These are phyloP conservation scores for Trichoderma erinaceum DNA, from an alignment of 495 filamentous ascomycete genomes.

Conservation along the genomic window DNA sequence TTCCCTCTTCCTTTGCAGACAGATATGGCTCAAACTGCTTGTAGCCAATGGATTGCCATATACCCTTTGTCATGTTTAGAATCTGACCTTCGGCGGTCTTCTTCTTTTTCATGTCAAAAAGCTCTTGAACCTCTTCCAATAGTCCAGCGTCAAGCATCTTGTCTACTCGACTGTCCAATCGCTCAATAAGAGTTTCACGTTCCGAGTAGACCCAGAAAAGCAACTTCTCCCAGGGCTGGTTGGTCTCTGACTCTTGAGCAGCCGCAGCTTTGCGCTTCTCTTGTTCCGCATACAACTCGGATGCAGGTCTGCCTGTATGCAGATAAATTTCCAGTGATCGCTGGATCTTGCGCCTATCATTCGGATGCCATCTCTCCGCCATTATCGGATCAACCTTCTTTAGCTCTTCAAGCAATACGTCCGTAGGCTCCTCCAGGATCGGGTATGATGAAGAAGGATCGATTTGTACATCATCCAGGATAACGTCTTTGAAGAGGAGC, in stretches of 20 bases:
- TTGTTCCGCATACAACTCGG: slow-evolving; percentile 84
- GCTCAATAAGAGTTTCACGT: slow-evolving; percentile 53
- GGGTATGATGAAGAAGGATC: slow-evolving; percentile 45
- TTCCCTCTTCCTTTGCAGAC: slow-evolving; percentile 38
- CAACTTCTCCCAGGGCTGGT: slow-evolving; percentile 55
- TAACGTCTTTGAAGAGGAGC: slow-evolving; percentile 66
- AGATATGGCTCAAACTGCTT: slow-evolving; percentile 79
- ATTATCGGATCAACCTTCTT: slow-evolving; percentile 79
- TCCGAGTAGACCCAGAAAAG: slow-evolving; percentile 85
- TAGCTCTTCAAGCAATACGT: slow-evolving; percentile 64
- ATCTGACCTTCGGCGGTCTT: slow-evolving; percentile 42
- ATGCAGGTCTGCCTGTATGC: slow-evolving; percentile 68
- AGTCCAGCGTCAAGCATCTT: slow-evolving; percentile 76
- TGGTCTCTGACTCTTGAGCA: slow-evolving; percentile 17
- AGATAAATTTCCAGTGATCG: slow-evolving; percentile 87
- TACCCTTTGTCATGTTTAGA: slow-evolving; percentile 69
- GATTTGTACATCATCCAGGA: slow-evolving; percentile 45
- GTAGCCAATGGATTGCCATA: slow-evolving; percentile 95
- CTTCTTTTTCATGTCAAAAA: slow-evolving; percentile 50
- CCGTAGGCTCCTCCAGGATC: slow-evolving; percentile 63
- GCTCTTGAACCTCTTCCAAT: slow-evolving; percentile 53
- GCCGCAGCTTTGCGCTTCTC: slow-evolving; percentile 28
- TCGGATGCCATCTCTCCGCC: slow-evolving; percentile 90
- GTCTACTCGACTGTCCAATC: slow-evolving; percentile 72
- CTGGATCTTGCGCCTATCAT: slow-evolving; percentile 81